Conservation (phyloP, 495 filamentous ascomycete species). For the Glonium stellatum region DNA sequence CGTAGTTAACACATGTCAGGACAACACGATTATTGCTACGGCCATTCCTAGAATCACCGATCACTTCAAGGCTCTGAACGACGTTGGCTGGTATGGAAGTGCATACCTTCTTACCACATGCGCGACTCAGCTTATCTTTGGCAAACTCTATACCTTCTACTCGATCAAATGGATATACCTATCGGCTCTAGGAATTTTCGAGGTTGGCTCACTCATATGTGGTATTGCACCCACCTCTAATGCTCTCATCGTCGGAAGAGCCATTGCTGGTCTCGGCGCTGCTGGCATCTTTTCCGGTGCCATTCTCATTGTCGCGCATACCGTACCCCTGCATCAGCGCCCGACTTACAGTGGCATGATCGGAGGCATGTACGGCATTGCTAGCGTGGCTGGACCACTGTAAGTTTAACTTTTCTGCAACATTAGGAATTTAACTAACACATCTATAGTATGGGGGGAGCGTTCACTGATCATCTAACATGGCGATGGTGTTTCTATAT, state of each 20-base stretch:
- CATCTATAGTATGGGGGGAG: conserved; percentile 30
- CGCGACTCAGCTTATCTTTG: conserved; percentile 39
- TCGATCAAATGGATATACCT: conserved; percentile 40
- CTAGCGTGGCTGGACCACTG: conserved; percentile 27
- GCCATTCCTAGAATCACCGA: conserved; percentile 81
- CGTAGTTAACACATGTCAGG: conserved; percentile 30
- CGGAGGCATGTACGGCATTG: conserved; percentile 30
- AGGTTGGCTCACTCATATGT: conserved; percentile 29
- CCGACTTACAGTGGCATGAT: conserved; percentile 31
- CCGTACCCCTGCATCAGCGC: conserved; percentile 27
- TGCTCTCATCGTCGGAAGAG: conserved; percentile 31
- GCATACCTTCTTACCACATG: conserved; percentile 68
- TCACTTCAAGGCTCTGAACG: conserved; percentile 63
- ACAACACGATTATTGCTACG: conserved; percentile 77
- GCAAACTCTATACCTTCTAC: conserved; percentile 40
- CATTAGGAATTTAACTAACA: conserved; percentile 4
- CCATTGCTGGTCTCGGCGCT: conserved; percentile 32
- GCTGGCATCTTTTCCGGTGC: conserved; percentile 31
- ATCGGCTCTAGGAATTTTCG: conserved; percentile 27
- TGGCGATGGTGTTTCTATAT: conserved; percentile 42
- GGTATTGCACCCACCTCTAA: conserved; percentile 28
- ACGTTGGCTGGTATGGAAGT: conserved; percentile 75
- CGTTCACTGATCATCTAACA: conserved; percentile 34
- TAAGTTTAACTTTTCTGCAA: neutral
- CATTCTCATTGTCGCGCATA: conserved; percentile 30